Evolutionary conservation across 78 protist genomes (phyloP).

Genomic region (Dictyostelium firmibasis): DNA sequence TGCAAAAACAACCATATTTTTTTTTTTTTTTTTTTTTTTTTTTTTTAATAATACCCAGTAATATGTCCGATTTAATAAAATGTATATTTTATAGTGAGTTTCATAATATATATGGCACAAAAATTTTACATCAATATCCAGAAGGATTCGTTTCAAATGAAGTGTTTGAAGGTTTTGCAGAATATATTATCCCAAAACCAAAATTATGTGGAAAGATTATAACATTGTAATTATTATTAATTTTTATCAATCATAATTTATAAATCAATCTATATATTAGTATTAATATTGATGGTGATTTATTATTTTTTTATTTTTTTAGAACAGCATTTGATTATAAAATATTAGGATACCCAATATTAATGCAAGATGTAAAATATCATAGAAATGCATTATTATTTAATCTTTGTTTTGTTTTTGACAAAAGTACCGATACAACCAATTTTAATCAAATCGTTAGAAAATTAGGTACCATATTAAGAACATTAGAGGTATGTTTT

Average conservation of each 20-base stretch:
- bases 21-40: no score
- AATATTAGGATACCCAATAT: constrained; percentile 56
- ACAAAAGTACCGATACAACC: constrained; percentile 27
- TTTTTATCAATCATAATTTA: no score
- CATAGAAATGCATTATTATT: constrained; percentile 84
- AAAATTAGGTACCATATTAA: constrained; percentile 59
- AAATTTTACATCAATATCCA: constrained; percentile 62
- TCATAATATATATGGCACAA: constrained; percentile 78
- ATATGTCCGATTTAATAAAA: constrained; percentile 22
- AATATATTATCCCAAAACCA: constrained; percentile 86
- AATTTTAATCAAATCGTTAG: constrained; percentile 64
- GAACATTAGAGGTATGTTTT: constrained; percentile 23
- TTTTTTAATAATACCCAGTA: no score
- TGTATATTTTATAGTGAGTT: constrained; percentile 79
- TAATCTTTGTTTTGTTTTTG: constrained; percentile 77
- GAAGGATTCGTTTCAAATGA: constrained; percentile 66
- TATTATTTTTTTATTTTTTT: neutral
- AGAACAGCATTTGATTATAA: constrained; percentile 70
- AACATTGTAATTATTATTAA: constrained; percentile 10
- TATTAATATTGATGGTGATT: no score
- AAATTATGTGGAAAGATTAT: constrained; percentile 73
- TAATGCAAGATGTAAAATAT: constrained; percentile 80
- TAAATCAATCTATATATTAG: no score
- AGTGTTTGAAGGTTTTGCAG: constrained; percentile 80
- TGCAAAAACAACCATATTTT: neutral